phyloP scores from a whole-genome alignment of 202 grass and related monocot genomes.

The Schoenoplectus tabernaemontani region DNA sequence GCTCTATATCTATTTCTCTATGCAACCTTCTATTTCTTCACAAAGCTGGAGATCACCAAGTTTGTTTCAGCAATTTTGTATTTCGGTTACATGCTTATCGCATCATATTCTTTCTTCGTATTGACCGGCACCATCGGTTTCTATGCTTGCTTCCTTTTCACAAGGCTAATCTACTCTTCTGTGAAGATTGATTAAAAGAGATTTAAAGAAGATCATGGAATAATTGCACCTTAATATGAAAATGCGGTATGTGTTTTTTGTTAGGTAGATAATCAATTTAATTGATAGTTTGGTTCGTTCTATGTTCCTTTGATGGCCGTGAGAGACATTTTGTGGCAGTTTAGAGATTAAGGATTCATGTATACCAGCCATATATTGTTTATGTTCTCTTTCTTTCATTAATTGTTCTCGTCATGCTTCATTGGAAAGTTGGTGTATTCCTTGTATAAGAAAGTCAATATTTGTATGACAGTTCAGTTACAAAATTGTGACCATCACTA shows the following conservation, averaged over 20 bases:
- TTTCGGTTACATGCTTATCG: slow-evolving; percentile 95
- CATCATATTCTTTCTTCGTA: slow-evolving; percentile 73
- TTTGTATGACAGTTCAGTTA: not conserved
- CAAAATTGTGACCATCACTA: not conserved
- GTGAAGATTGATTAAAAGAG: slow-evolving; percentile 74
- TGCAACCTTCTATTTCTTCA: slow-evolving; percentile 86
- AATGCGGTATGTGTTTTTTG: not conserved
- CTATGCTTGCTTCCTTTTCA: slow-evolving; percentile 83
- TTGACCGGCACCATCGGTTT: slow-evolving; percentile 90
- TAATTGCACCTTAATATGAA: not conserved
- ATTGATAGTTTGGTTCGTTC: slow-evolving; percentile 24
- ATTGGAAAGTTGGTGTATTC: slow-evolving; percentile 9
- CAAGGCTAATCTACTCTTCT: slow-evolving; percentile 86
- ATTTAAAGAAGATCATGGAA: not conserved
- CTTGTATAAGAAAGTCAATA: not conserved
- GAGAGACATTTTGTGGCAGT: slow-evolving; percentile 9
- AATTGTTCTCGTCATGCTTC: not conserved
- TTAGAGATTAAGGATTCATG: slow-evolving; percentile 6
- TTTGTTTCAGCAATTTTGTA: slow-evolving; percentile 67
- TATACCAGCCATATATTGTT: slow-evolving; percentile 6
- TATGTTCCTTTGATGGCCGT: slow-evolving; percentile 14
- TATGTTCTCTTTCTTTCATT: not conserved
- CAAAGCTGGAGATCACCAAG: slow-evolving; percentile 92
- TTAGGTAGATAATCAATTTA: slow-evolving; percentile 26
- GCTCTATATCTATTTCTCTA: slow-evolving; percentile 89